Base-by-base conservation (phyloP, 495 filamentous ascomycete species). In the Penicillium maclennaniae region DNA sequence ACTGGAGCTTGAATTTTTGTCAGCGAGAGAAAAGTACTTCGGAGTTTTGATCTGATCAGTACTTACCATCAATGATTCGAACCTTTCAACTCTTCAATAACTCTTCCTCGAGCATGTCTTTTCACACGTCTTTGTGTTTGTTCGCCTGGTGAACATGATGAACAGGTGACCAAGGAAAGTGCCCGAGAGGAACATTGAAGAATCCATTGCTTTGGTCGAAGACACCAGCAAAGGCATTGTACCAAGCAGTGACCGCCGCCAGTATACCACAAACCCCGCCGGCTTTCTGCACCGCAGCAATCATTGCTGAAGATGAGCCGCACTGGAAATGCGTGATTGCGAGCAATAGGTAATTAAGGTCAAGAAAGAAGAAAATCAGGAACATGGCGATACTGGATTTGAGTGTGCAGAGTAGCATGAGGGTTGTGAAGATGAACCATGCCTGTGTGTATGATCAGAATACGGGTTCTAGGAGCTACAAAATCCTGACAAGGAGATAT, bases 361-460 rank as follows among this genome's bases (percentile, higher is more conserved):
- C 90, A 37, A 95, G 84, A 43, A 82, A 83, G 73, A 95, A 87
- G 80, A 95, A 95, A 16, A 95, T 79, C 40, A 80, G 55, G 79
- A 89, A 95, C 83, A 95, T 95, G 63, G 88, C 89, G 60, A 93
- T 78, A 53, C 87, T 93, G 9, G 91, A 95, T 51, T 86, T 84
- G 37, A 95, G 75, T 9, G 91, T 95, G 79, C 85, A 89, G 50
- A 95, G 56, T 31, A 93, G 76, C 42, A 93, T 75, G 34, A 96
- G 67, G 52, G 79, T 82, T 47, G 91, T 96, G 80, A 96, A 95
- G 73, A 95, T 90, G 74, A 92, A 93, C 91, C 91, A 96, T 63
- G 80, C 82, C 79, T 81, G 43, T 17, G 17, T n/a, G 12, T 1
- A 47, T 23, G 14, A 34, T 14, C 27, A 23, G 40, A 14, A 42